A percentile compares a stretch with the other conserved stretches of the same genome.
Evolutionary conservation across 768 basidiomycete genomes (phyloP).

Genomic region (Tricholoma flavovirens): DNA sequence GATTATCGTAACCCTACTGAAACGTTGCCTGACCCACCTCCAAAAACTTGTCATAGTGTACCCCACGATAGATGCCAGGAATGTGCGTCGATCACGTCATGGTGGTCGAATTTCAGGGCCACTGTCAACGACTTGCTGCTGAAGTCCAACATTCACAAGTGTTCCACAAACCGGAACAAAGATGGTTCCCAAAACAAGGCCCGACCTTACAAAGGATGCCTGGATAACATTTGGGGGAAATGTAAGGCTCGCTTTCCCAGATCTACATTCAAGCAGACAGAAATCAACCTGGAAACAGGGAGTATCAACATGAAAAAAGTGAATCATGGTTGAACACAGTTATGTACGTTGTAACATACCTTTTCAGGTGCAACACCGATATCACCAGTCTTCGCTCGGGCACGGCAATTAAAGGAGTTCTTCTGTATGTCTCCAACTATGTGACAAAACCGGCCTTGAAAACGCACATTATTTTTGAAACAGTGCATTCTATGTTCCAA

Average conservation of each 20-base stretch:
- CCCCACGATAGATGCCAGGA: neutral
- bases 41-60: constrained; percentile 2
- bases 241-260: constrained; percentile 34
- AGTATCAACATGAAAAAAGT: constrained; percentile 21
- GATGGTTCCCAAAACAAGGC: constrained; percentile 7
- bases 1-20: constrained; percentile 11
- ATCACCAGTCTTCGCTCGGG: constrained; percentile 33
- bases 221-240: constrained; percentile 19
- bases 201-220: constrained; percentile 15
- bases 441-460: constrained; percentile 35
- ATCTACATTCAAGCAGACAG: constrained; percentile 10
- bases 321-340: constrained; percentile 34
- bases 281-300: constrained; percentile 23
- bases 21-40: constrained; percentile 20
- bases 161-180: constrained; percentile 8
- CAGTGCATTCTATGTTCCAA: constrained; percentile 19
- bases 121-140: constrained; percentile 25
- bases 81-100: neutral
- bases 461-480: constrained; percentile 31
- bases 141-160: constrained; percentile 26
- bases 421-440: constrained; percentile 36
- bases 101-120: constrained; percentile 12
- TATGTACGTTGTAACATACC: constrained; percentile 21
- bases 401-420: constrained; percentile 13
- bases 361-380: constrained; percentile 34